phyloP scores from a whole-genome alignment of 805 yeast genomes.

The Sungouiozyma ichnusensis region DNA sequence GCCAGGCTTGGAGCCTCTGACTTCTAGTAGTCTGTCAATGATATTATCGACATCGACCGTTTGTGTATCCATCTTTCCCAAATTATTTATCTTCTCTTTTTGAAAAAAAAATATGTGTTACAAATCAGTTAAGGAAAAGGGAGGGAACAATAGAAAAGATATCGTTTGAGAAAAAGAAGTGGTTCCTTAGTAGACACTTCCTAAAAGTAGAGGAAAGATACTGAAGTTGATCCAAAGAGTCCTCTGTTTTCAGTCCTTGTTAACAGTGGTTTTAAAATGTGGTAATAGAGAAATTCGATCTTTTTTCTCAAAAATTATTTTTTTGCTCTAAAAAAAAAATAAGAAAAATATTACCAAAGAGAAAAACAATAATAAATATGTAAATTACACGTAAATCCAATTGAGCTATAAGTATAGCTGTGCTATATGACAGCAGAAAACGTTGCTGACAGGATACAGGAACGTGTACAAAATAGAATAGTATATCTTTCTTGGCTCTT shows the following conservation, averaged over 20 bases:
- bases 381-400: neutral
- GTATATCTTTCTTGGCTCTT: too few relatives aligned
- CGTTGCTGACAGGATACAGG: too few relatives aligned
- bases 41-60: slow-evolving; percentile 96
- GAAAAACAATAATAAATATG: neutral
- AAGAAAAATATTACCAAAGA: neutral
- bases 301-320: neutral
- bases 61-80: slow-evolving; percentile 33
- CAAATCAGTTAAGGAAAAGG: neutral
- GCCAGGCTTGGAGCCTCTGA: slow-evolving; percentile 97
- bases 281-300: neutral
- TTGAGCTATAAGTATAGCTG: too few relatives aligned
- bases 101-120: neutral
- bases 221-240: neutral
- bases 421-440: too few relatives aligned
- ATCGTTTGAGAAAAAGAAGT: neutral
- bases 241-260: neutral
- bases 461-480: too few relatives aligned
- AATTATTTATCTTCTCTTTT: slow-evolving; percentile 1
- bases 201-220: neutral
- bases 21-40: slow-evolving; percentile 92
- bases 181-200: neutral
- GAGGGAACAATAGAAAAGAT: neutral
- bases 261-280: neutral
- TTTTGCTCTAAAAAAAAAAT: too few relatives aligned